Percentiles rank a stretch among this genome's conserved stretches.
Evolutionary conservation across 768 basidiomycete genomes (phyloP).

Genomic region (Megacollybia marginata): DNA sequence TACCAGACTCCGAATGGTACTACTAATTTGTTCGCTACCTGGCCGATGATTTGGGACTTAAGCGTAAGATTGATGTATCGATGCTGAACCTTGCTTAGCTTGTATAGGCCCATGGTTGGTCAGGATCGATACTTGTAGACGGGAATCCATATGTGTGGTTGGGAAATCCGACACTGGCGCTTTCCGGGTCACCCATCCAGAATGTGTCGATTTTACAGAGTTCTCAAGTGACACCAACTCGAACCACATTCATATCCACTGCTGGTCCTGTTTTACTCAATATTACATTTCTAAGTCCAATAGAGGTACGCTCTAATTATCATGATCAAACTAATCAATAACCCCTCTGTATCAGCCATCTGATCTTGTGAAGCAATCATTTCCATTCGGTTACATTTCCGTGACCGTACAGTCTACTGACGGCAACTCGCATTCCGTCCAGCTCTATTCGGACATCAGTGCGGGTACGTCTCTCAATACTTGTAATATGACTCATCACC

Average conservation of each 20-base stretch:
- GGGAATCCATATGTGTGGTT: constrained; percentile 5
- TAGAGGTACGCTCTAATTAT: constrained; percentile 12
- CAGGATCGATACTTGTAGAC: constrained; percentile 9
- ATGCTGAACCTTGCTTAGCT: neutral
- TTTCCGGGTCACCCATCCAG: neutral
- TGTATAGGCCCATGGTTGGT: constrained; percentile 8
- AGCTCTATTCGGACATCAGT: too few species aligned
- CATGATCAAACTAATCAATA: constrained; percentile 1
- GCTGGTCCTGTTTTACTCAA: constrained; percentile 2
- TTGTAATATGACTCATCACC: constrained; percentile 5
- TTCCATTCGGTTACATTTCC: constrained; percentile 23
- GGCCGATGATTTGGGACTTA: constrained; percentile 11
- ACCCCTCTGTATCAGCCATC: constrained; percentile 11
- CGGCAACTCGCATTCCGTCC: too few species aligned
- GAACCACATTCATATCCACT: too few species aligned
- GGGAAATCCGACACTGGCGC: too few species aligned
- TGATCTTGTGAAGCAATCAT: too few species aligned
- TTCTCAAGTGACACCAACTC: constrained; percentile 9
- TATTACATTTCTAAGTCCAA: constrained; percentile 4
- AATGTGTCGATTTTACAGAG: constrained; percentile 3
- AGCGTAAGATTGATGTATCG: too few species aligned
- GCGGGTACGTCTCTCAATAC: constrained; percentile 4
- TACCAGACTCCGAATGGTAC: too few species aligned
- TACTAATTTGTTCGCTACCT: too few species aligned
- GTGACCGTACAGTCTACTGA: constrained; percentile 16